Percentiles rank a stretch among this genome's conserved stretches.
Evolutionary conservation across 148 eudicot genomes (phyloP).

Genomic region (Limonium bicolor): DNA sequence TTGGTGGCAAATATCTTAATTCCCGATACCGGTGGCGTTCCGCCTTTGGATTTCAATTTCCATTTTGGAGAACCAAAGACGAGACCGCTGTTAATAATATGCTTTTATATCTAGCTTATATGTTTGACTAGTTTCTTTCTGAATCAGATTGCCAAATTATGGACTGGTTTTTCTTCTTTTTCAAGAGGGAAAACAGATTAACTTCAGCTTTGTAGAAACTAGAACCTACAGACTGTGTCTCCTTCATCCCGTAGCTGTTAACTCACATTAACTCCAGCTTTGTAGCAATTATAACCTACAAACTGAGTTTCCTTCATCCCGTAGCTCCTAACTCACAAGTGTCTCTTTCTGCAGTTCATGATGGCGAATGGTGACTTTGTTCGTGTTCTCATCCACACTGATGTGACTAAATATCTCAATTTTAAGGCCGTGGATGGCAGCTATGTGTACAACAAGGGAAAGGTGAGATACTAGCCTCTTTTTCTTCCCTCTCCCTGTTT

Average conservation of each 20-base stretch:
- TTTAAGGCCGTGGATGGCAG: conserved; percentile 91
- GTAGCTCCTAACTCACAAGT: no score
- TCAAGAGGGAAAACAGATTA: not conserved
- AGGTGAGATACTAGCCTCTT: conserved; percentile 21
- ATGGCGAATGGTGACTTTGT: conserved; percentile 80
- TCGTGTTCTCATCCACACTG: conserved; percentile 57
- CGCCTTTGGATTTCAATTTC: not conserved
- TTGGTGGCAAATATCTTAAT: not conserved
- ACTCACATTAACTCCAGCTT: not conserved
- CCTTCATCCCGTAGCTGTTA: no score
- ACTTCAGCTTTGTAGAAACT: not conserved
- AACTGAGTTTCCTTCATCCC: not conserved
- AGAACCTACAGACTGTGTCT: no score
- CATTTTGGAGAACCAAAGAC: no score
- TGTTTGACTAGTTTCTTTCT: not conserved
- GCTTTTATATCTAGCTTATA: not conserved
- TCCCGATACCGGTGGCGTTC: not conserved
- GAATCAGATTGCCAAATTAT: not conserved
- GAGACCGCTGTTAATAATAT: no score
- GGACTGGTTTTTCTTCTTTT: not conserved
- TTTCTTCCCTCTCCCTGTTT: not conserved
- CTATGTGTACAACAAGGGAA: conserved; percentile 75
- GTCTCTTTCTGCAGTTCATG: conserved; percentile 41
- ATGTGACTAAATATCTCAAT: conserved; percentile 68
- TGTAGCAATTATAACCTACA: not conserved